Base-by-base conservation (phyloP, 345 rosid species). In the Eucalyptus albens region DNA sequence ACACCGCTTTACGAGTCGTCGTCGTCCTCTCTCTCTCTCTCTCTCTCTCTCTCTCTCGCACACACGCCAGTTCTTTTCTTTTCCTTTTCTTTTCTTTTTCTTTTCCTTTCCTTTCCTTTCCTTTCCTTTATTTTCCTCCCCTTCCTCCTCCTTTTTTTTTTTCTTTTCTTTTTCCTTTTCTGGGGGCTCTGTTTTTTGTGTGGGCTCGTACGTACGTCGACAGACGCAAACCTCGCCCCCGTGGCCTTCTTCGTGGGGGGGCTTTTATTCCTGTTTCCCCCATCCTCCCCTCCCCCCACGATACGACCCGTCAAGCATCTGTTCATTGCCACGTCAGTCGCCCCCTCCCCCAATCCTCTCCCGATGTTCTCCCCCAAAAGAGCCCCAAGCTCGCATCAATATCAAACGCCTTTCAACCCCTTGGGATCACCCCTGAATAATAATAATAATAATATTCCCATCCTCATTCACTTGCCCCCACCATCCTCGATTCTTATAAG, bases 1-100 rank as follows among this genome's bases (percentile, higher is more conserved):
- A 33, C 89, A 91, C 94, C 97, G 95, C 96, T 92, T 92, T 49
- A 77, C 90, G 85, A 90, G 89, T 87, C 91, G 60, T 87, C 86
- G 86, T 87, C 91, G 65, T 87, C 88, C 4, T n/a, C 13, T 26
- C 47, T 4, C 5, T 6, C 42, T 4, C 40, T 4, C 42, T 4
- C 40, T 40, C 50, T 45, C 86, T 87, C 88, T 69, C 53, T 37
- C 82, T 15, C 81, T 1, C 44, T 0, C 44, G 0, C 13, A 3
- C 82, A 33, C 81, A 2, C 44, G 21, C 80, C 2, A 33, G 31
- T 62, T 16, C 9, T 53, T 62, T 62, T n/a, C 21, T 3, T 65
- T 65, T 15, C 15, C 6, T 17, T 67, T 77, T 22, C 16, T 37
- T 37, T 77, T 24, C 6, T 5, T 37, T 56, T 56, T 5, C 6